Conservation (phyloP, 305 asterid species). For the Fraxinus nigra region DNA sequence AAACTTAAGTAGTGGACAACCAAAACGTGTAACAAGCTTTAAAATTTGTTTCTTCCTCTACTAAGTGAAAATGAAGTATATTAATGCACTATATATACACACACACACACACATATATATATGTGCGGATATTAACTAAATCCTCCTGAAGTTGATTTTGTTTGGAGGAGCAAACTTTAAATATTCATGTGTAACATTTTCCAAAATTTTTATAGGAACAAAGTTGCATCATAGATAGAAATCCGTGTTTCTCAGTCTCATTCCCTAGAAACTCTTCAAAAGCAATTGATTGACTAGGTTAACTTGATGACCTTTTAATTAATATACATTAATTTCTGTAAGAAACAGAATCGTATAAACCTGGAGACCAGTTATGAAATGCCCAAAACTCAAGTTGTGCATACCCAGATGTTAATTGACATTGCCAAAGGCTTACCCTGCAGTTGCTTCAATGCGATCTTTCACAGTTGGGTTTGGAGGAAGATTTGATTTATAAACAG, state of each 20-base stretch:
- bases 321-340: not conserved
- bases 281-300: not conserved
- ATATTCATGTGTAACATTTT: not conserved
- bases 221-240: not conserved
- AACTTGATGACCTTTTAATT: not conserved
- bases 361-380: not conserved
- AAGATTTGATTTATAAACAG: conserved; percentile 75
- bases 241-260: not conserved
- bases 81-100: not conserved
- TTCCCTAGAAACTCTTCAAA: not conserved
- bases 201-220: not conserved
- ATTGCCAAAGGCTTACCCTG: conserved; percentile 57
- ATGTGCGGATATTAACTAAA: not conserved
- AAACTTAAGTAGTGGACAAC: not conserved
- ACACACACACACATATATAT: too few species aligned
- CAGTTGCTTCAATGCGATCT: conserved; percentile 72
- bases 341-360: not conserved
- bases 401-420: conserved; percentile 1
- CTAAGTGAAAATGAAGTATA: not conserved
- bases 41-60: not conserved
- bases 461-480: conserved; percentile 56
- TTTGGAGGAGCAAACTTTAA: not conserved
- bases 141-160: not conserved
- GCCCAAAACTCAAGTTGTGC: not conserved
- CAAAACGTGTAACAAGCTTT: not conserved